Conservation (phyloP, 345 rosid species). For the Hirschfeldia incana region DNA sequence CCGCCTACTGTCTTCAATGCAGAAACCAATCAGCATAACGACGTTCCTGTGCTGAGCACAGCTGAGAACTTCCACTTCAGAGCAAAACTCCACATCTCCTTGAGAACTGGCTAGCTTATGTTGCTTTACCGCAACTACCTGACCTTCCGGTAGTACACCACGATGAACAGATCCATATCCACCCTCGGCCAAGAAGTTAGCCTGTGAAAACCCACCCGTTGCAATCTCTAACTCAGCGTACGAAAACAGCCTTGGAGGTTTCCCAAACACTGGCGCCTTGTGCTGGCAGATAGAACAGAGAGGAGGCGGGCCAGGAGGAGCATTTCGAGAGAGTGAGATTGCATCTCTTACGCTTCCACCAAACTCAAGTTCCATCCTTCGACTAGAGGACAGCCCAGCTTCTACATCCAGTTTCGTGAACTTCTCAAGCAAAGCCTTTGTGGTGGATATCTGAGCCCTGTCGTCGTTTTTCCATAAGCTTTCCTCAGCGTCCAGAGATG, state of each 20-base stretch:
- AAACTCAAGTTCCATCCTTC: background rate
- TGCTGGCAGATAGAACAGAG: background rate
- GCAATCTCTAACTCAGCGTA: background rate
- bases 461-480: background rate
- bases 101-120: background rate
- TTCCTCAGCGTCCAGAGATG: background rate
- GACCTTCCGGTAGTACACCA: background rate
- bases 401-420: background rate
- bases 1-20: slow-evolving; percentile 91
- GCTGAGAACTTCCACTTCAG: slow-evolving; percentile 84
- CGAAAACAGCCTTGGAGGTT: background rate
- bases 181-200: background rate
- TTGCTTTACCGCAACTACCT: background rate
- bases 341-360: background rate
- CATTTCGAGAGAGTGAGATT: background rate
- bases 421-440: background rate
- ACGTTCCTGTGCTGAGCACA: slow-evolving; percentile 99
- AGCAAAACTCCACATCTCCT: background rate
- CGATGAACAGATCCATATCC: background rate
- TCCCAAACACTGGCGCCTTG: background rate
- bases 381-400: background rate
- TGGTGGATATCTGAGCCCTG: background rate
- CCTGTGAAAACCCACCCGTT: background rate
- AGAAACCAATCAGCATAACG: slow-evolving; percentile 94
- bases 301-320: background rate